Evolutionary conservation across 352 stramenopile genomes (phyloP).

Genomic region (Globisporangium middletonii): DNA sequence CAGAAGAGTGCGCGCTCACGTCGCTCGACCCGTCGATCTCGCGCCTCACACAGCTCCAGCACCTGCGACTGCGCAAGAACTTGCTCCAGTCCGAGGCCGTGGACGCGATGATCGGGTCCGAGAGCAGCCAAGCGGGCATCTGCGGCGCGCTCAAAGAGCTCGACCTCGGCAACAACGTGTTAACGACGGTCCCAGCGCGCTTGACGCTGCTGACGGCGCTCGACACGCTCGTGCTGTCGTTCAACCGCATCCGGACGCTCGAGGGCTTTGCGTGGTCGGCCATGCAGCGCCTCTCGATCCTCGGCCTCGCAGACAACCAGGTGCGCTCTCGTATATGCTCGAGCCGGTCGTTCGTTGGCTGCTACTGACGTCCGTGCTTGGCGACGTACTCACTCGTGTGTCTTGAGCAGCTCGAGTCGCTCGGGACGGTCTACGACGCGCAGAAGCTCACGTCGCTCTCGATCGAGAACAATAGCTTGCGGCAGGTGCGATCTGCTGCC

Average conservation of each 20-base stretch:
- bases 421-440: conserved; percentile 55
- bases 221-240: conserved; percentile 66
- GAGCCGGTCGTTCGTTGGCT: not conserved
- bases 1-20: conserved; percentile 62
- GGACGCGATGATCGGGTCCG: conserved; percentile 29
- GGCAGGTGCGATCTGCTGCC: conserved; percentile 27
- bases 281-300: conserved; percentile 56
- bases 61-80: conserved; percentile 72
- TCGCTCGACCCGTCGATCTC: conserved; percentile 43
- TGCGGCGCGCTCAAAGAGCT: conserved; percentile 55
- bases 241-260: conserved; percentile 51
- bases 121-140: conserved; percentile 18
- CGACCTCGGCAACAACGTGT: conserved; percentile 64
- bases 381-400: not conserved
- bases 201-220: conserved; percentile 39
- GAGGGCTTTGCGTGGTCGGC: conserved; percentile 50
- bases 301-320: conserved; percentile 65
- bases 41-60: conserved; percentile 44
- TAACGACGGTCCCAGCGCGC: conserved; percentile 39
- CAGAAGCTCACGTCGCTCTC: conserved; percentile 62
- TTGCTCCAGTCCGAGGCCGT: conserved; percentile 47
- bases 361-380: not conserved
- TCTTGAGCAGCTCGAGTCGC: conserved; percentile 39
- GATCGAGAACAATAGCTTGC: conserved; percentile 81
- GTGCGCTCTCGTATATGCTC: conserved; percentile 17